These are phyloP conservation scores for Trichomonascus vanleenenianus DNA, from an alignment of 805 yeast species.

Conservation along the genomic window DNA sequence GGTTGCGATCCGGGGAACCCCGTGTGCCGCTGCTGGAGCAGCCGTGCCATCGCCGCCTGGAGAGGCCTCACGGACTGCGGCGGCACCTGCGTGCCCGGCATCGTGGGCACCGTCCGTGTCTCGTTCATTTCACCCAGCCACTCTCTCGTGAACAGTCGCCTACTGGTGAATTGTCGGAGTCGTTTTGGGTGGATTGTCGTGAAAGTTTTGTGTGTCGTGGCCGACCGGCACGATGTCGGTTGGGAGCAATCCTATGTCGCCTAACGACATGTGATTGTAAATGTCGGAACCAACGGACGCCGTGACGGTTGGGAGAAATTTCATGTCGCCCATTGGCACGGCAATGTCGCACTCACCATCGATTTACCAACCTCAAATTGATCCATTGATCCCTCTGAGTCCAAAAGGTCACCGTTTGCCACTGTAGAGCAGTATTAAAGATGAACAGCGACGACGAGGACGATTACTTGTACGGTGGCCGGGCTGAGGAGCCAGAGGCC, in stretches of 20 bases:
- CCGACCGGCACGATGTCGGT: neutral
- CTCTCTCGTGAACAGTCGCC: too few species aligned
- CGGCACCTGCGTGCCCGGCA: constrained; percentile 79
- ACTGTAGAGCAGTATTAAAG: too few species aligned
- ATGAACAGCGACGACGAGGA: constrained; percentile 49
- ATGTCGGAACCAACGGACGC: neutral
- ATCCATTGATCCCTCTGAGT: too few species aligned
- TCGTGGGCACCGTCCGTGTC: constrained; percentile 57
- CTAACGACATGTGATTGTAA: neutral
- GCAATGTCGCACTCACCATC: too few species aligned
- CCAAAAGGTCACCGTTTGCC: too few species aligned
- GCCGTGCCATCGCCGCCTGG: constrained; percentile 56
- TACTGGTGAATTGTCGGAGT: too few species aligned
- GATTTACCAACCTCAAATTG: neutral
- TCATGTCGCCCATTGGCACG: too few species aligned
- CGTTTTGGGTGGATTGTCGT: neutral
- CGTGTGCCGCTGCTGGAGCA: constrained; percentile 37
- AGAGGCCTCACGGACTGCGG: constrained; percentile 62
- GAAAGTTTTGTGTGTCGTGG: too few species aligned
- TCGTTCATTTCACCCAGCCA: constrained; percentile 4
- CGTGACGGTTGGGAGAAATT: neutral
- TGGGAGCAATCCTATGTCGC: too few species aligned
- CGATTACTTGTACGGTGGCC: constrained; percentile 59
- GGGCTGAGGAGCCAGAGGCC: constrained; percentile 37
- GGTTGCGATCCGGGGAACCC: constrained; percentile 77